These are phyloP conservation scores for Alternaria conjuncta DNA, from an alignment of 2,329 filamentous ascomycete species.

Conservation along the genomic window DNA sequence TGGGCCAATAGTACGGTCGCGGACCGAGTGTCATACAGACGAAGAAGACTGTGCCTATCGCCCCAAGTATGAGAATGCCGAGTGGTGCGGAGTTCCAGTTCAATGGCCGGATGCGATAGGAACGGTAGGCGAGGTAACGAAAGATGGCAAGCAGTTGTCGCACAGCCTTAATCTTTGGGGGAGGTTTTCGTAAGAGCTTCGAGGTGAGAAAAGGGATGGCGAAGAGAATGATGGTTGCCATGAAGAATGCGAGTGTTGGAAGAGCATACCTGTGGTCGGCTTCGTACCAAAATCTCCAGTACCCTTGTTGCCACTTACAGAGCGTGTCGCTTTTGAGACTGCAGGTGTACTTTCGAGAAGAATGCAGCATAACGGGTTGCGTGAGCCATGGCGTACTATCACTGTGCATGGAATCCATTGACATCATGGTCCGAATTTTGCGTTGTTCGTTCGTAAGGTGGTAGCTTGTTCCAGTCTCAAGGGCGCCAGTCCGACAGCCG, in stretches of 20 bases:
- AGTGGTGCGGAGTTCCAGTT: constrained; percentile 38
- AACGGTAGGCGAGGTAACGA: constrained; percentile 38
- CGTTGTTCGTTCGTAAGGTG: neutral
- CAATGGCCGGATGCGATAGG: constrained; percentile 26
- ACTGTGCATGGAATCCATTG: neutral
- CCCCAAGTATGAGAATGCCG: constrained; percentile 31
- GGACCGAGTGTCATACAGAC: constrained; percentile 34
- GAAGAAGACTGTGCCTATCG: constrained; percentile 34
- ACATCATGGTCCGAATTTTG: neutral
- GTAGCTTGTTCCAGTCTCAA: neutral
- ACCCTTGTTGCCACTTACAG: neutral
- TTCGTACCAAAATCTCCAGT: constrained; percentile 51
- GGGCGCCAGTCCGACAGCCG: neutral
- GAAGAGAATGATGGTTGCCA: constrained; percentile 58
- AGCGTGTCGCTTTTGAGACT: neutral
- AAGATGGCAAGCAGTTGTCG: constrained; percentile 22
- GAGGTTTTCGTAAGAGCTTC: constrained; percentile 33
- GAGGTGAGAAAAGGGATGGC: constrained; percentile 49
- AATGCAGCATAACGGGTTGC: neutral
- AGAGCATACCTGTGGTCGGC: constrained; percentile 62
- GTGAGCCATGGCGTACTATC: neutral
- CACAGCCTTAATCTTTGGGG: constrained; percentile 3
- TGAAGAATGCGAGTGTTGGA: constrained; percentile 61
- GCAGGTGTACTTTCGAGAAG: neutral
- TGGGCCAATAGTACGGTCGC: constrained; percentile 30